phyloP scores from a whole-genome alignment of 2,329 filamentous ascomycete species.

The Xylaria multiplex region DNA sequence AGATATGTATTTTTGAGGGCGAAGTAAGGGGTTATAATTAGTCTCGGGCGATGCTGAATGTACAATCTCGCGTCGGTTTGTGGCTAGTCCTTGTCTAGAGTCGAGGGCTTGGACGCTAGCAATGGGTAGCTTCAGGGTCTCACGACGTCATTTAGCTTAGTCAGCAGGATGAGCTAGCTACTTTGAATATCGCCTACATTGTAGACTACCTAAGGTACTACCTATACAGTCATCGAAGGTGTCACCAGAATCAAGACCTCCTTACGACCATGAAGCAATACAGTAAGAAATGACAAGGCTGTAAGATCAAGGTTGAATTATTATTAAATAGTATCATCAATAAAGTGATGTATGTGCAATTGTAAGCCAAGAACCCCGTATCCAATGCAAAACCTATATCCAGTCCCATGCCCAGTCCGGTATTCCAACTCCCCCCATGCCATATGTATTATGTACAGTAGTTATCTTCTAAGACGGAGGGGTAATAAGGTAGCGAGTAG shows the following conservation, averaged over 20 bases:
- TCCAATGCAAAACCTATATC: constrained; percentile 22
- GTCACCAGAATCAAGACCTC: too few relatives aligned
- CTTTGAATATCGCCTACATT: too few relatives aligned
- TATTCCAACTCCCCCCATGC: constrained; percentile 8
- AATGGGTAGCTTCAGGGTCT: background rate
- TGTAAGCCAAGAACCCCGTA: constrained; percentile 2
- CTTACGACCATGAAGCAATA: background rate
- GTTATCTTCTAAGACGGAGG: background rate
- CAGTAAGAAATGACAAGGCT: background rate
- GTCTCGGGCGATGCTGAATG: background rate
- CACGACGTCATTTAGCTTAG: constrained; percentile 16
- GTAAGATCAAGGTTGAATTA: constrained; percentile 5
- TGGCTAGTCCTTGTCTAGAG: background rate
- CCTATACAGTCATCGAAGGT: too few relatives aligned
- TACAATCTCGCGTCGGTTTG: background rate
- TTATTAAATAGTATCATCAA: constrained; percentile 14
- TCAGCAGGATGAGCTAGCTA: background rate
- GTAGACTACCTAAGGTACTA: too few relatives aligned
- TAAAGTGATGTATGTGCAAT: constrained; percentile 3
- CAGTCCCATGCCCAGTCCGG: constrained; percentile 7
- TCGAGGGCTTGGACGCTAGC: background rate
- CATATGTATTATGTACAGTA: constrained; percentile 23
- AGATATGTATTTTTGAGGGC: background rate
- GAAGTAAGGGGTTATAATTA: background rate
- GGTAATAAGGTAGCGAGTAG: background rate